Conservation (phyloP, 352 stramenopile genomes). For the Phytopythium helicoides region DNA sequence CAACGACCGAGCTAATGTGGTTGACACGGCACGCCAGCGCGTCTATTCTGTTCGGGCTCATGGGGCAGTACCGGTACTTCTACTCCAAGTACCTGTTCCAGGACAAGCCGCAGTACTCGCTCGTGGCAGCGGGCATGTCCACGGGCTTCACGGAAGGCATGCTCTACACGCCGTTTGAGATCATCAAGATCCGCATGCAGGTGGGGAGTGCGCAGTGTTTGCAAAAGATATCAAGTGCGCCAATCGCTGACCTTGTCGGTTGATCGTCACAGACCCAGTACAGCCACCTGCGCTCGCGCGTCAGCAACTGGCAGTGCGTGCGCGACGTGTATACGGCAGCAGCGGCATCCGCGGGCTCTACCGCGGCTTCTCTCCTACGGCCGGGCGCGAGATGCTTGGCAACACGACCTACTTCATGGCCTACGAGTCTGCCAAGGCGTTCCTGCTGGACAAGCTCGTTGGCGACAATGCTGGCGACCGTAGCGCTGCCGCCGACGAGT, state of each 20-base stretch:
- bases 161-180: constrained; percentile 74
- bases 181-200: constrained; percentile 77
- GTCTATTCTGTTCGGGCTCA: constrained; percentile 67
- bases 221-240: not conserved
- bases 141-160: constrained; percentile 60
- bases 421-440: constrained; percentile 70
- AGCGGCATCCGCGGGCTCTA: constrained; percentile 72
- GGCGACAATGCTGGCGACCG: constrained; percentile 9
- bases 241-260: too few species aligned
- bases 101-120: constrained; percentile 45
- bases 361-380: constrained; percentile 61
- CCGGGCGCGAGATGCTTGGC: constrained; percentile 77
- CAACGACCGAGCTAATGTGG: too few species aligned
- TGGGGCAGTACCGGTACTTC: constrained; percentile 72
- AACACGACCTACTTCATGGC: constrained; percentile 86
- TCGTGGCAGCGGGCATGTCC: constrained; percentile 53
- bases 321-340: constrained; percentile 55
- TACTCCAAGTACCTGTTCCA: constrained; percentile 62
- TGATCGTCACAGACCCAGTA: constrained; percentile 43
- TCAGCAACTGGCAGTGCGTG: constrained; percentile 77
- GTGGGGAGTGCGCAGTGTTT: not conserved
- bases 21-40: too few species aligned
- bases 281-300: constrained; percentile 38
- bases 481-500: constrained; percentile 34
- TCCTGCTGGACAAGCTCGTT: constrained; percentile 60